Evolutionary conservation across 225 moss, liverwort and hornwort species (phyloP), one percentile per base, ranked within the genome.

Genomic region (Asterella californica): DNA sequence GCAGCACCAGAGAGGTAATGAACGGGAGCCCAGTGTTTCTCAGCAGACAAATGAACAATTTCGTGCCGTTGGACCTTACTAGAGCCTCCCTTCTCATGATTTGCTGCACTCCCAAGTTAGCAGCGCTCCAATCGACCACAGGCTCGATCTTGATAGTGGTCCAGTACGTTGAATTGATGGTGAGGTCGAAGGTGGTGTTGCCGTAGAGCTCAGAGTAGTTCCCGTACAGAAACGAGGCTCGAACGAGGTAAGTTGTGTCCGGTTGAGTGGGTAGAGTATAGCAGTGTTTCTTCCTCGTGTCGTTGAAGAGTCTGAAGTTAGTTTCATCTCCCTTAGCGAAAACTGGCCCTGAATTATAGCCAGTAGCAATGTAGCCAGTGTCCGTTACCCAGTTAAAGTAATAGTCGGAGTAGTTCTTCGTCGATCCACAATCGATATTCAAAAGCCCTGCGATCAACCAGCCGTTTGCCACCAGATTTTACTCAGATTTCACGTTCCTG

Each of bases 131-230:
- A 50, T 84, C 73, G 10, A 84, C 32, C 37, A 84, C 80, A 8
- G 80, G 80, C n/a, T 64, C 24, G 33, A 84, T 66, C n/a, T 78
- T 52, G 65, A 81, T 78, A 0, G 84, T 84, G 77, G 84, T 78
- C 84, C 84, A 84, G 72, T 79, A 78, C 32, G 84, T 81, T 64
- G 80, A 10, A 73, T 84, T 72, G 77, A 84, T 52, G 42, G 81
- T 78, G 33, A 84, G 81, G 65, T 84, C 84, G 65, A 84, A 84
- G 53, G 42, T 81, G 81, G 81, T 32, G 54, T 84, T 84, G 53
- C 77, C 72, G 45, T 52, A 80, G 30, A 84, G 81, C 73, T 80
- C 72, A 37, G 77, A 61, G 73, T 72, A 81, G 27, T 81, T 84
- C 30, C 76, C 76, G 33, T 81, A 81, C 15, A 72, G 29, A 53